A percentile compares a stretch with the other conserved stretches of the same genome.
Conservation (phyloP, 164 flowering plant species). For the Buxus sempervirens region DNA sequence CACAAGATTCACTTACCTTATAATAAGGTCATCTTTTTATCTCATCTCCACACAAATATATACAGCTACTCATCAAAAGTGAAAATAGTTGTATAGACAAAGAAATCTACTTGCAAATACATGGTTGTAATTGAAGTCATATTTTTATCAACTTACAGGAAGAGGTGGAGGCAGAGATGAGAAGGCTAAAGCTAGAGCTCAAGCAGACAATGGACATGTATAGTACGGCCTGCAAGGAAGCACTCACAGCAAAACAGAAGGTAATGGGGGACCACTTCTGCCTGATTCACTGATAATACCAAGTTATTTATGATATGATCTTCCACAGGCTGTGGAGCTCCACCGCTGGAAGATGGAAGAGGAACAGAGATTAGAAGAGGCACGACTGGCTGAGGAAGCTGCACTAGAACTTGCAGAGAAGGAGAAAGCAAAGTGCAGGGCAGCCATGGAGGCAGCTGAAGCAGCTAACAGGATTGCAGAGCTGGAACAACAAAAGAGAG, state of each 20-base stretch:
- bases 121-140: not conserved
- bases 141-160: slow-evolving; percentile 28
- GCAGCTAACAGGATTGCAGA: slow-evolving; percentile 69
- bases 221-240: slow-evolving; percentile 72
- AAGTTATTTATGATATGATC: not conserved
- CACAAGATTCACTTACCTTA: no score
- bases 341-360: slow-evolving; percentile 85
- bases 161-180: slow-evolving; percentile 67
- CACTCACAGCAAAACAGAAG: slow-evolving; percentile 63
- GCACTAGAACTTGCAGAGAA: slow-evolving; percentile 56
- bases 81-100: no score
- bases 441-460: slow-evolving; percentile 73
- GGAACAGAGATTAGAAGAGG: slow-evolving; percentile 57
- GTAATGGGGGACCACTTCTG: slow-evolving; percentile 20
- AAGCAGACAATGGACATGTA: slow-evolving; percentile 78
- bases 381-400: slow-evolving; percentile 61
- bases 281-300: not conserved
- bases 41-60: no score
- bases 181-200: slow-evolving; percentile 61
- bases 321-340: slow-evolving; percentile 67
- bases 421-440: slow-evolving; percentile 66
- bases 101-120: not conserved
- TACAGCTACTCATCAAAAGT: no score
- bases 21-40: no score
- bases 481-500: slow-evolving; percentile 67